Percentiles rank a stretch among this genome's conserved stretches.
Evolutionary conservation across 2,329 filamentous ascomycete species (phyloP).

Genomic region (Trichophyton equinum): DNA sequence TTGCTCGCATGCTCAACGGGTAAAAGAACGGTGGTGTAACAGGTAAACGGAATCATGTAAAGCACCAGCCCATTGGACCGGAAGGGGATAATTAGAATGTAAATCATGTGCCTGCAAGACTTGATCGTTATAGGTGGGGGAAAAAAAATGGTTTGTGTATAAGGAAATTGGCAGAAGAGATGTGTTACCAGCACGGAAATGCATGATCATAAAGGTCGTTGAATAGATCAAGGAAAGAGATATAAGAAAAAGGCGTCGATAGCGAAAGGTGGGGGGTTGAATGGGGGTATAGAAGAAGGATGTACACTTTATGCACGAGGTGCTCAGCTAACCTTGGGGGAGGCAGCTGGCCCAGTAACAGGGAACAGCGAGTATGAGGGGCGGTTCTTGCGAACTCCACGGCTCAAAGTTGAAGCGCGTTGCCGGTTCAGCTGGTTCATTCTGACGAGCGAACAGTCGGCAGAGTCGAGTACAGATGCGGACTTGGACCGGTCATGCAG

Average conservation of each 20-base stretch:
- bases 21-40: neutral
- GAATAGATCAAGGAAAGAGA: neutral
- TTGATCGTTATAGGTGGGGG: neutral
- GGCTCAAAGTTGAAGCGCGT: slow-evolving; percentile 17
- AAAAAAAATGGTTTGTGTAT: neutral
- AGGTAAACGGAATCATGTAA: neutral
- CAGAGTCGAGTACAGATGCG: slow-evolving; percentile 23
- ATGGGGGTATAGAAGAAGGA: neutral
- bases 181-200: neutral
- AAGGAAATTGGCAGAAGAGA: neutral
- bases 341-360: slow-evolving; percentile 15
- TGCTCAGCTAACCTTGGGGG: slow-evolving; percentile 1
- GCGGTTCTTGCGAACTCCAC: slow-evolving; percentile 24
- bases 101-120: neutral
- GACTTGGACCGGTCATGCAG: slow-evolving; percentile 28
- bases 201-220: slow-evolving; percentile 1
- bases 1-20: neutral
- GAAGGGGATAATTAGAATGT: neutral
- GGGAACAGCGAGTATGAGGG: slow-evolving; percentile 37
- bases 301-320: neutral
- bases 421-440: slow-evolving; percentile 11
- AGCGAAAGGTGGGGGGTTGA: neutral
- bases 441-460: slow-evolving; percentile 13
- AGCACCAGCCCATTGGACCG: neutral
- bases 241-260: neutral